Evolutionary conservation across 2,329 filamentous ascomycete species (phyloP).

Genomic region (Lithohypha guttulata): DNA sequence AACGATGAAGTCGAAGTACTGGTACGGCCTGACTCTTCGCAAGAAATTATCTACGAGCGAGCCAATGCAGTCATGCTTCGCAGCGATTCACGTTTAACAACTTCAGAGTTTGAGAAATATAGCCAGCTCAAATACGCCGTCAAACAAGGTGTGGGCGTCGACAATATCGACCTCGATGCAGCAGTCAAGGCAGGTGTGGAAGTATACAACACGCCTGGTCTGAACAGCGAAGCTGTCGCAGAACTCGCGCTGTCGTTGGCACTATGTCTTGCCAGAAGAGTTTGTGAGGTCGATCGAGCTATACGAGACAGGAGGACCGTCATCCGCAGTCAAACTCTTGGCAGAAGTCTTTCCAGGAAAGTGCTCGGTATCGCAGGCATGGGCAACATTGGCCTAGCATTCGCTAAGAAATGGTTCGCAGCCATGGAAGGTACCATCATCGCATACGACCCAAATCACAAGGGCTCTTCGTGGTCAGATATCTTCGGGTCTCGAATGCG

Average conservation of each 20-base stretch:
- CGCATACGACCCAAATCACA: slow-evolving; percentile 67
- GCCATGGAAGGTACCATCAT: slow-evolving; percentile 37
- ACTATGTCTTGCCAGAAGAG: slow-evolving; percentile 35
- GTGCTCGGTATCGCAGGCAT: slow-evolving; percentile 41
- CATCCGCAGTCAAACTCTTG: slow-evolving; percentile 33
- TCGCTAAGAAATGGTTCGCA: slow-evolving; percentile 40
- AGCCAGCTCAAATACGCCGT: no score
- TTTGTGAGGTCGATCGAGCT: slow-evolving; percentile 29
- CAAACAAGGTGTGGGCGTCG: no score
- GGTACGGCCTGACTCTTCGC: no score
- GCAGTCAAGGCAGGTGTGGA: slow-evolving; percentile 18
- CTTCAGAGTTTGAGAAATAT: no score
- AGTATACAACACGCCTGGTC: slow-evolving; percentile 23
- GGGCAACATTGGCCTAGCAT: slow-evolving; percentile 36
- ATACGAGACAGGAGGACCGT: slow-evolving; percentile 31
- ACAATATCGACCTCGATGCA: no score
- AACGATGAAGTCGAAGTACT: no score
- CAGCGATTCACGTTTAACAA: no score
- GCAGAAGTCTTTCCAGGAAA: slow-evolving; percentile 29
- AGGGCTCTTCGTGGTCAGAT: slow-evolving; percentile 35
- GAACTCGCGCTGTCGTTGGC: slow-evolving; percentile 41
- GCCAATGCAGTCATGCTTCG: no score
- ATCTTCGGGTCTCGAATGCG: slow-evolving; percentile 8
- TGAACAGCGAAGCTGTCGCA: slow-evolving; percentile 37
- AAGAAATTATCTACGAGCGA: no score